Conservation (phyloP, 768 basidiomycete species). For the Galerina sulciceps region DNA sequence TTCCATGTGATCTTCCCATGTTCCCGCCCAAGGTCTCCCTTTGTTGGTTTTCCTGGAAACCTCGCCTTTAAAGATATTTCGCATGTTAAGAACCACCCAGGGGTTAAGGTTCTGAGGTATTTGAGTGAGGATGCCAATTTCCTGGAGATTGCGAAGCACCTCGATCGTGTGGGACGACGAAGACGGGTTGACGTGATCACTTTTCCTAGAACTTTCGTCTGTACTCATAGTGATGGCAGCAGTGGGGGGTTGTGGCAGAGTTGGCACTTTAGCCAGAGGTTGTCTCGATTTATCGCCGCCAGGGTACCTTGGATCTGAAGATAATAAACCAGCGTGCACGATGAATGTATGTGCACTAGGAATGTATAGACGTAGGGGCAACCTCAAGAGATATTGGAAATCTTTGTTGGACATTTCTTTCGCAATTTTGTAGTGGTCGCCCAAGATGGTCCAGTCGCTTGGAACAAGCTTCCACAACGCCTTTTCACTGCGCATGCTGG, state of each 20-base stretch:
- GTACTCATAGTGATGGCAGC: not conserved
- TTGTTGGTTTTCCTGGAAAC: conserved; percentile 48
- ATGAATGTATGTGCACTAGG: conserved; percentile 78
- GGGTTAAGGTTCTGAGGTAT: conserved; percentile 80
- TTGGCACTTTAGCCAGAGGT: conserved; percentile 71
- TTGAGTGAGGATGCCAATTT: conserved; percentile 64
- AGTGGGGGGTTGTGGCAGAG: conserved; percentile 21
- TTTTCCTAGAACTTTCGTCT: not conserved
- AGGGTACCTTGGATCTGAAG: conserved; percentile 63
- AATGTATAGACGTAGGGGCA: conserved; percentile 77
- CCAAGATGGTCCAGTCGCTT: conserved; percentile 72
- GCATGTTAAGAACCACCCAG: conserved; percentile 78
- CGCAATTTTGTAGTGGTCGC: conserved; percentile 80
- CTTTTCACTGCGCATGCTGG: conserved; percentile 18
- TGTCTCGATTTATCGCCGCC: conserved; percentile 56
- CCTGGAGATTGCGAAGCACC: conserved; percentile 61
- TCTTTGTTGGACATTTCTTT: conserved; percentile 62
- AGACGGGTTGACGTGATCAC: not conserved
- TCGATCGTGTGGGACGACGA: conserved; percentile 15
- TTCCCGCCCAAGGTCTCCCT: conserved; percentile 75
- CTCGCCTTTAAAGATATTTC: conserved; percentile 51
- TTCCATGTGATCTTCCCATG: conserved; percentile 73
- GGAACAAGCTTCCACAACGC: conserved; percentile 60
- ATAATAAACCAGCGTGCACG: conserved; percentile 84
- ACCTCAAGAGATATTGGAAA: conserved; percentile 72